These are phyloP conservation scores for Ustilago xerochloae DNA, from an alignment of 1,284 basidiomycete genomes.

Conservation along the genomic window DNA sequence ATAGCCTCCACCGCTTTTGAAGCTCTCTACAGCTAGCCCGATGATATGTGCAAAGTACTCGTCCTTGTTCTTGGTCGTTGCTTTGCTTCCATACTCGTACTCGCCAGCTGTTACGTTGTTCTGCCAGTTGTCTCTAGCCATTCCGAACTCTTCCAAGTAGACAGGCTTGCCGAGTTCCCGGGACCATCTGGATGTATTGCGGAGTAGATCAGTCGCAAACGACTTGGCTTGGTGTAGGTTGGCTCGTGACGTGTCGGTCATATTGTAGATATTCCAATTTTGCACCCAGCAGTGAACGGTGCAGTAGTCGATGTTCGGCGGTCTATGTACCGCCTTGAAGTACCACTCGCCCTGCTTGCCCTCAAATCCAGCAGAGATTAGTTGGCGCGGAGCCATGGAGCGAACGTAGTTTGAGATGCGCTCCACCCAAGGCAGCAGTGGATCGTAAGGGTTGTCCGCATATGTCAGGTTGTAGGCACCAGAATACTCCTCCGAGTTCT, in stretches of 20 bases:
- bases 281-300: conserved; percentile 21
- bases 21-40: conserved; percentile 15
- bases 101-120: conserved; percentile 23
- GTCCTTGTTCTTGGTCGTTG: conserved; percentile 32
- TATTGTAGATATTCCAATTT: conserved; percentile 52
- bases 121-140: conserved; percentile 57
- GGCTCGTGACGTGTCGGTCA: conserved; percentile 28
- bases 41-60: conserved; percentile 40
- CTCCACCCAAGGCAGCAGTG: conserved; percentile 37
- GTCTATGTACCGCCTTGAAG: conserved; percentile 40
- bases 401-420: conserved; percentile 47
- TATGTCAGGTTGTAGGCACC: conserved; percentile 16
- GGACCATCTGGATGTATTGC: conserved; percentile 16
- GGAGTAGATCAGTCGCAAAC: conserved; percentile 16
- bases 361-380: conserved; percentile 54
- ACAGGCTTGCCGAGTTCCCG: conserved; percentile 38
- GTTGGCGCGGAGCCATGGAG: conserved; percentile 41
- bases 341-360: conserved; percentile 57
- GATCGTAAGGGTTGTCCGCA: conserved; percentile 18
- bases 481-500: background rate
- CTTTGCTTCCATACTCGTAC: conserved; percentile 2
- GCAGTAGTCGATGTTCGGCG: conserved; percentile 42
- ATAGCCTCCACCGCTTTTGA: conserved; percentile 14
- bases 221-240: conserved; percentile 32
- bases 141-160: conserved; percentile 56